Evolutionary conservation across 192 early-diverging fungal species (phyloP), one percentile per base, ranked within the genome.

Genomic region (Coemansia sp.): DNA sequence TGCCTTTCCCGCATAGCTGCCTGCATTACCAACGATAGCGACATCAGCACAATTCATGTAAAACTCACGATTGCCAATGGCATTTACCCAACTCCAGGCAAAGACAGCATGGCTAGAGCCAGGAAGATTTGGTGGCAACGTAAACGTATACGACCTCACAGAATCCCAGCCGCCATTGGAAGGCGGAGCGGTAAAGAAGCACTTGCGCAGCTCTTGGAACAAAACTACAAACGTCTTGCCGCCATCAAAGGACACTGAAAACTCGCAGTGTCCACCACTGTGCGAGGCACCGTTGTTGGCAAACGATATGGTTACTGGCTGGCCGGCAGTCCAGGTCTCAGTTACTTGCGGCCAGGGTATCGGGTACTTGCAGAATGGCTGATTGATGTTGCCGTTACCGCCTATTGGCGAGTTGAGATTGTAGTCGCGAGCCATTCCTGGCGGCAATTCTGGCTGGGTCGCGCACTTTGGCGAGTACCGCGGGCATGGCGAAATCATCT

Each of bases 71-170:
- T 89, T 89, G 2, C 86, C 88, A 9, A 84, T 54, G 2, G 89
- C 88, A 62, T 89, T 89, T 37, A 89, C 86, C 90, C 90, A 90
- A 2, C 83, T 73, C 89, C 90, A 92, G 1, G 78, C 82, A 35
- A 87, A 78, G 0, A 81, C 49, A 1, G 73, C 79, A 4, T 59
- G 36, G 49, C 46, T 59, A 1, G 82, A 31, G 11, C 71, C 57
- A 2, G 86, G 84, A 3, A 82, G 58, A 42, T 15, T 63, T 19
- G 40, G 47, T 15, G 67, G 76, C 42, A 67, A 15, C 1, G 38
- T 43, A 41, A 63, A 82, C 0, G 65, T 84, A 67, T 59, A 73
- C 0, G 53, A 39, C 22, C 46, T 39, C 0, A 70, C 68, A 4
- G 58, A 45, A 25, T 65, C 67, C 1, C 32, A 31, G 10, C 72